Evolutionary conservation across 164 flowering plant species (phyloP).

Genomic region (grape (Vitis vinifera)): DNA sequence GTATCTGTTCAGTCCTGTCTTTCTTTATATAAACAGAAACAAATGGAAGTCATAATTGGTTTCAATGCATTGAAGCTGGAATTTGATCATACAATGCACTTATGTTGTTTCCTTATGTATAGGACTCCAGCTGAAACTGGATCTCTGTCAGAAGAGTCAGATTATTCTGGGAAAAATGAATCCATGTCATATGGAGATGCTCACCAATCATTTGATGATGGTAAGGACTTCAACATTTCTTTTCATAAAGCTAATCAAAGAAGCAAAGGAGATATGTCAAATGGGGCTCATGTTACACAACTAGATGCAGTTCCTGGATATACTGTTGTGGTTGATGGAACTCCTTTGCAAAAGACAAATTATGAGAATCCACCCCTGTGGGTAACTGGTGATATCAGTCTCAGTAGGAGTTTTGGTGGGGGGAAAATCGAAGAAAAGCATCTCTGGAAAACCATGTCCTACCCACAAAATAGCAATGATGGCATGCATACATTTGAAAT

Average conservation of each 20-base stretch:
- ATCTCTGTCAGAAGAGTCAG: conserved; percentile 47
- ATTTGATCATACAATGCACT: conserved; percentile 5
- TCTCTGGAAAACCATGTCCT: conserved; percentile 29
- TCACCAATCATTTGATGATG: conserved; percentile 27
- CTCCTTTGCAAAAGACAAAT: conserved; percentile 14
- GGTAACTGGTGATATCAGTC: conserved; percentile 25
- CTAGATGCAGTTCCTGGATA: conserved; percentile 37
- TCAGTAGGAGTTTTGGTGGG: conserved; percentile 19
- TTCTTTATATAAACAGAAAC: neutral
- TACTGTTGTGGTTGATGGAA: conserved; percentile 24
- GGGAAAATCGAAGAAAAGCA: conserved; percentile 27
- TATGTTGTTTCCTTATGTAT: conserved; percentile 5
- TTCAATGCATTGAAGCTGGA: neutral
- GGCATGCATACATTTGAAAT: conserved; percentile 18
- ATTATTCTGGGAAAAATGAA: conserved; percentile 36
- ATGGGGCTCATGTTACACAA: conserved; percentile 27
- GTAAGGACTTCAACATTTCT: conserved; percentile 39
- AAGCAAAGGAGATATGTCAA: conserved; percentile 20
- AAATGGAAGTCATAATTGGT: neutral
- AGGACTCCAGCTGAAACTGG: conserved; percentile 56
- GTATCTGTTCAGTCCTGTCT: neutral
- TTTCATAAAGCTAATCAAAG: conserved; percentile 30
- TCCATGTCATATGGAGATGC: conserved; percentile 32
- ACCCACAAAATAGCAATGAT: conserved; percentile 16
- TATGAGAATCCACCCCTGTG: conserved; percentile 10